phyloP scores from a whole-genome alignment of 2,329 filamentous ascomycete genomes.

The Chalaropsis ovoidea region DNA sequence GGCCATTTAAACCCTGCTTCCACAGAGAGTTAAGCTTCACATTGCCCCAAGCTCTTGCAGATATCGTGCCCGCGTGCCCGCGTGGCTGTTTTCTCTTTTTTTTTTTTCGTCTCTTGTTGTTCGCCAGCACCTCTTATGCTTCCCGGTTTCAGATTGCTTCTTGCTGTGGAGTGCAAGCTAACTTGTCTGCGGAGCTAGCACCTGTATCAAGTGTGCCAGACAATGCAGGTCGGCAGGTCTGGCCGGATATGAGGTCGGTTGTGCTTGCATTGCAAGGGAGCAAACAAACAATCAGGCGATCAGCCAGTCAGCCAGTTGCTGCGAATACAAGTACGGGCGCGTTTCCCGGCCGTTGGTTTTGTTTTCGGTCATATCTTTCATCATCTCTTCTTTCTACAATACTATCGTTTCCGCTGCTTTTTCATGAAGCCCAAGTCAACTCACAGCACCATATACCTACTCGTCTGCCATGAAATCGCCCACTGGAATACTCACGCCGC shows the following conservation, averaged over 20 bases:
- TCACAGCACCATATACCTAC: neutral
- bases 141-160: conserved; percentile 1
- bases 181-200: neutral
- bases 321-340: neutral
- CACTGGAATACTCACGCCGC: neutral
- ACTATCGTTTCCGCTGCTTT: neutral
- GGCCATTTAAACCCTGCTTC: neutral
- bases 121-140: neutral
- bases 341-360: neutral
- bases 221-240: neutral
- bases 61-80: neutral
- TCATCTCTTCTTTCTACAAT: neutral
- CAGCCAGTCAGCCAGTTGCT: neutral
- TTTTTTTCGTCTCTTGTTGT: conserved; percentile 14
- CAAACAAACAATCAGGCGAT: neutral
- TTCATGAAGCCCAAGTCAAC: neutral
- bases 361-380: neutral
- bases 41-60: neutral
- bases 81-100: neutral
- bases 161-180: neutral
- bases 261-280: neutral
- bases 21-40: neutral
- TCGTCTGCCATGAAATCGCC: neutral
- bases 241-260: neutral
- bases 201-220: conserved; percentile 2